Conservation (phyloP, 208 protist genomes). For the Wallacemonas rigidus region DNA sequence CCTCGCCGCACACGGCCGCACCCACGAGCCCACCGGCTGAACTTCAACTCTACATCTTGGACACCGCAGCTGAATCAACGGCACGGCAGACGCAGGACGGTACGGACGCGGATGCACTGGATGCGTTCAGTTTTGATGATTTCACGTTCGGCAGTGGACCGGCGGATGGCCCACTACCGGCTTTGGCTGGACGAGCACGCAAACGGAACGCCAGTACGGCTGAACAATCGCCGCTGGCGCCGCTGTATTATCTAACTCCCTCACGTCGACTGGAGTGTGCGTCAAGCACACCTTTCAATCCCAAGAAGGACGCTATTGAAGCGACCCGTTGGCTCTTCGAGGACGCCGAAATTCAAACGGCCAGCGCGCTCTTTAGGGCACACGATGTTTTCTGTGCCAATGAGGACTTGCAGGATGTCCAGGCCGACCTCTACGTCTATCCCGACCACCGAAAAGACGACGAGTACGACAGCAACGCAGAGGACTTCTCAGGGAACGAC, state of each 20-base stretch:
- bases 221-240: not conserved
- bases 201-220: not conserved
- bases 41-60: conserved; percentile 9
- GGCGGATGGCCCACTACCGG: not conserved
- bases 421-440: conserved; percentile 79
- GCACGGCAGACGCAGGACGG: too few species aligned
- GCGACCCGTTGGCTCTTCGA: conserved; percentile 17
- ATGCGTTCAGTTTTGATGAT: conserved; percentile 50
- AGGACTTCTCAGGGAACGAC: conserved; percentile 86
- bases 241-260: conserved; percentile 13
- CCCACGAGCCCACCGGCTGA: not conserved
- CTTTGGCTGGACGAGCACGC: not conserved
- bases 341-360: conserved; percentile 15
- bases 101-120: not conserved
- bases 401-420: conserved; percentile 31
- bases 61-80: not conserved
- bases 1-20: not conserved
- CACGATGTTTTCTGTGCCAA: not conserved
- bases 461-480: conserved; percentile 91
- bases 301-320: not conserved
- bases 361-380: not conserved
- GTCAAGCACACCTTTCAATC: not conserved
- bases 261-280: conserved; percentile 6
- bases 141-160: conserved; percentile 23
- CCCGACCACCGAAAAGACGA: conserved; percentile 87